Evolutionary conservation across 2,329 filamentous ascomycete species (phyloP).

Genomic region (Trichoderma asperellum): DNA sequence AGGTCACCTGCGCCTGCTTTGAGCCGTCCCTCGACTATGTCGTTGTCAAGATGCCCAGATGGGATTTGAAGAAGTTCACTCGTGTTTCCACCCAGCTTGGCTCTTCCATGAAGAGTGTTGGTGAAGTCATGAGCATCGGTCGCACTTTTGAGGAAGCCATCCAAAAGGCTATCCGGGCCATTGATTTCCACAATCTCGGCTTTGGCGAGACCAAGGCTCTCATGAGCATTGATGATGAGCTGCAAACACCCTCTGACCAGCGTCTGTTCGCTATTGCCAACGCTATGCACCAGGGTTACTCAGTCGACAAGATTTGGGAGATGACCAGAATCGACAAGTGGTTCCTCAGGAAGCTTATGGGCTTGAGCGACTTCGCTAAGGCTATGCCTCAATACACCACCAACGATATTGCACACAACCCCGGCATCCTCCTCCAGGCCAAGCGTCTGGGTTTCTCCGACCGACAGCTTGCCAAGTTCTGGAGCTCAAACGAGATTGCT

Average conservation of each 20-base stretch:
- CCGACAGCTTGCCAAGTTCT: slow-evolving; percentile 90
- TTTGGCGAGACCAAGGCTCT: slow-evolving; percentile 90
- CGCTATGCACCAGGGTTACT: slow-evolving; percentile 92
- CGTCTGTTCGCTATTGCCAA: slow-evolving; percentile 97
- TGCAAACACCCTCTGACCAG: slow-evolving; percentile 97
- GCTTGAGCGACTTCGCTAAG: slow-evolving; percentile 86
- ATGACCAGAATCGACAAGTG: slow-evolving; percentile 98
- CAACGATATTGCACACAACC: slow-evolving; percentile 65
- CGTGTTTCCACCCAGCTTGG: slow-evolving; percentile 93
- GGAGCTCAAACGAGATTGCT: slow-evolving; percentile 91
- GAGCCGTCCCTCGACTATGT: slow-evolving; percentile 98
- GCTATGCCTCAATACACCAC: slow-evolving; percentile 69
- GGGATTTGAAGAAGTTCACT: slow-evolving; percentile 99
- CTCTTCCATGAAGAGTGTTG: slow-evolving; percentile 99
- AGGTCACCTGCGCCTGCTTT: slow-evolving; percentile 95
- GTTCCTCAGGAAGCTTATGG: slow-evolving; percentile 93
- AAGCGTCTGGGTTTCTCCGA: slow-evolving; percentile 96
- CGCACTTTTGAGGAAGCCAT: slow-evolving; percentile 97
- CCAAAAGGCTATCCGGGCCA: slow-evolving; percentile 93
- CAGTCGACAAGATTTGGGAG: slow-evolving; percentile 96
- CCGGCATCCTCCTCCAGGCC: slow-evolving; percentile 73
- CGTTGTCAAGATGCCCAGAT: slow-evolving; percentile 97
- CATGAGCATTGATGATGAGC: slow-evolving; percentile 94
- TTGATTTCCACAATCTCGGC: slow-evolving; percentile 93
- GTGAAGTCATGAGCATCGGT: slow-evolving; percentile 98